A percentile compares a stretch with the other conserved stretches of the same genome.
These are phyloP conservation scores for Carex kokanica DNA, from an alignment of 176 grass and related monocot genomes.

Conservation along the genomic window DNA sequence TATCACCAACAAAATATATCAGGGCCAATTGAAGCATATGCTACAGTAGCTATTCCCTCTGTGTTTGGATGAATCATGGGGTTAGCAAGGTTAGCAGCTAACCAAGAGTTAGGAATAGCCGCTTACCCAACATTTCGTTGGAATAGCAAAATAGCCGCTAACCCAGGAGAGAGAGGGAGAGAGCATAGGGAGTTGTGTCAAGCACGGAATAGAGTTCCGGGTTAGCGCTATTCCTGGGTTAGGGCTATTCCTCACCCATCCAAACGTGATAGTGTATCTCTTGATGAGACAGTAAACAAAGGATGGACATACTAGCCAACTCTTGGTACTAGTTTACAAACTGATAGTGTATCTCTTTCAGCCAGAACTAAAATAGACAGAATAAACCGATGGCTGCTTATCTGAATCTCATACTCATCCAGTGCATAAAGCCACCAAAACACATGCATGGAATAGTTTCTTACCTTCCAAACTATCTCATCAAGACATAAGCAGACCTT, in stretches of 20 bases:
- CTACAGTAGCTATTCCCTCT: not conserved
- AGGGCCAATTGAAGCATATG: not conserved
- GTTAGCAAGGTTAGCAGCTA: too few species aligned
- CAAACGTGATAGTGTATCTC: too few species aligned
- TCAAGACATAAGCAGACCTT: conserved; percentile 88
- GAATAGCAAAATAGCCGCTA: too few species aligned
- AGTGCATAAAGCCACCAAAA: not conserved
- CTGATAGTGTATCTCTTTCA: not conserved
- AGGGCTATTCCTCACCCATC: too few species aligned
- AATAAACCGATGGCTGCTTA: not conserved
- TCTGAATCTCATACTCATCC: not conserved
- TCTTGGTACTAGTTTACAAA: not conserved
- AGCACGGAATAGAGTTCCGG: too few species aligned
- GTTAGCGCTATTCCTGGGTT: too few species aligned
- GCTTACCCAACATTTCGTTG: too few species aligned
- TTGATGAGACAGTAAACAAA: not conserved
- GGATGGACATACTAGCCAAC: not conserved
- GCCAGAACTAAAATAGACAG: not conserved
- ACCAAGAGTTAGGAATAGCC: too few species aligned
- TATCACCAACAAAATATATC: not conserved
- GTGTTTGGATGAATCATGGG: too few species aligned
- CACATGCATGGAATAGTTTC: not conserved
- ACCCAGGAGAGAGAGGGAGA: too few species aligned
- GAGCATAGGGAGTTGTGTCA: too few species aligned
- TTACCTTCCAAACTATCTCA: conserved; percentile 94